These are phyloP conservation scores for Solanum hybrid DNA, from an alignment of 305 asterid genomes.

Conservation along the genomic window DNA sequence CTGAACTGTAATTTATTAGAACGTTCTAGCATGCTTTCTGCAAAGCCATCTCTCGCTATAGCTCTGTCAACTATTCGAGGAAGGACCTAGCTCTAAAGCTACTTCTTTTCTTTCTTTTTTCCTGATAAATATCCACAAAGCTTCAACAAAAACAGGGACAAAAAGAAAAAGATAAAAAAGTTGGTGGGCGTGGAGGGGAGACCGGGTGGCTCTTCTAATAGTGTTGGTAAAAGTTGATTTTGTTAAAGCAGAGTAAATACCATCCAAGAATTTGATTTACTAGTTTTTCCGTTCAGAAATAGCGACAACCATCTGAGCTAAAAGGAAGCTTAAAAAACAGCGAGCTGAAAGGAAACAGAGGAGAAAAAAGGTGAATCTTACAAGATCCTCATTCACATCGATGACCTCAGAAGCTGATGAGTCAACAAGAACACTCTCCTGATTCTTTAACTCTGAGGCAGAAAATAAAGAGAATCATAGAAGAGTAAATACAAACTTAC, in stretches of 20 bases:
- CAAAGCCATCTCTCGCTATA: not conserved
- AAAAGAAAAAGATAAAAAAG: not conserved
- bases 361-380: conserved; percentile 25
- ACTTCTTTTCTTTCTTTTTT: not conserved
- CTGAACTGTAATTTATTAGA: not conserved
- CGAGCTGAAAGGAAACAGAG: not conserved
- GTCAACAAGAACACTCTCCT: conserved; percentile 19
- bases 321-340: not conserved
- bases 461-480: conserved; percentile 8
- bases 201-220: not conserved
- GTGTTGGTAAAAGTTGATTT: not conserved
- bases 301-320: not conserved
- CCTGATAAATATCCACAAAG: not conserved
- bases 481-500: not conserved
- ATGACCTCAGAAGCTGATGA: conserved; percentile 31
- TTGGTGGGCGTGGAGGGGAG: not conserved
- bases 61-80: not conserved
- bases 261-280: not conserved
- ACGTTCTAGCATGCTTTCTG: not conserved
- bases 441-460: conserved; percentile 39
- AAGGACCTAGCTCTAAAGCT: conserved; percentile 2
- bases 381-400: conserved; percentile 19
- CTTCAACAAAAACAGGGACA: not conserved
- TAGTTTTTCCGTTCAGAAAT: not conserved
- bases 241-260: not conserved